Evolutionary conservation across 805 yeast species (phyloP).

Genomic region (Metschnikowia reukaufii): DNA sequence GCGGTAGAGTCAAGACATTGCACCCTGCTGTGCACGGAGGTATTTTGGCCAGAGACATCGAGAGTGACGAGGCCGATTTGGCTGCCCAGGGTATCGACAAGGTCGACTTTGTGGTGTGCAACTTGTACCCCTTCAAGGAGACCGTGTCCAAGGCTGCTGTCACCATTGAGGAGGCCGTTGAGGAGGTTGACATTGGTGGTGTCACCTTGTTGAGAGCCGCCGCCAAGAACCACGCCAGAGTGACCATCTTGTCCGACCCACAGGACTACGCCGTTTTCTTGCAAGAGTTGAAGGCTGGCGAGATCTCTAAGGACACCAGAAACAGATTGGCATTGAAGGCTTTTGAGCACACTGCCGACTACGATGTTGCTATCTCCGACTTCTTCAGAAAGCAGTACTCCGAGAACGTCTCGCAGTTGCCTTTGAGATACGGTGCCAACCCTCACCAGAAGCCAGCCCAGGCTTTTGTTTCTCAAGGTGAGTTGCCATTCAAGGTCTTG

Average conservation of each 20-base stretch:
- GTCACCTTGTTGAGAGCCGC: slow-evolving; percentile 97
- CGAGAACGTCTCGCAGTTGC: slow-evolving; percentile 84
- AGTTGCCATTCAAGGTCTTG: slow-evolving; percentile 90
- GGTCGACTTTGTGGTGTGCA: slow-evolving; percentile 96
- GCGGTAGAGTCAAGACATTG: slow-evolving; percentile 96
- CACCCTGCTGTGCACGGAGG: slow-evolving; percentile 99
- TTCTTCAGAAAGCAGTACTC: slow-evolving; percentile 97
- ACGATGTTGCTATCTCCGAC: slow-evolving; percentile 93
- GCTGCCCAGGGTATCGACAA: slow-evolving; percentile 87
- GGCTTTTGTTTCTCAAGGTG: slow-evolving; percentile 84
- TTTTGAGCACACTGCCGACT: slow-evolving; percentile 97
- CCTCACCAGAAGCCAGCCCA: slow-evolving; percentile 99
- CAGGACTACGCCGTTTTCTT: slow-evolving; percentile 85
- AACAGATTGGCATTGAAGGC: slow-evolving; percentile 92
- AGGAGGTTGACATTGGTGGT: slow-evolving; percentile 96
- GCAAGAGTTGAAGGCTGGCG: slow-evolving; percentile 74
- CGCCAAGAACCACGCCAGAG: slow-evolving; percentile 97
- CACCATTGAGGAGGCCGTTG: slow-evolving; percentile 95
- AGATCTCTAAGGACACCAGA: slow-evolving; percentile 69
- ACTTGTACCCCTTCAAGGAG: slow-evolving; percentile 97
- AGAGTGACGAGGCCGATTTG: slow-evolving; percentile 86
- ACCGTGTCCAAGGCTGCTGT: slow-evolving; percentile 94
- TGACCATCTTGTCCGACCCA: slow-evolving; percentile 93
- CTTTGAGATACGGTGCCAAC: slow-evolving; percentile 97
- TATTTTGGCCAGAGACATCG: slow-evolving; percentile 91